These are phyloP conservation scores for Dalbergia oliveri DNA, from an alignment of 306 rosid species.

Conservation along the genomic window DNA sequence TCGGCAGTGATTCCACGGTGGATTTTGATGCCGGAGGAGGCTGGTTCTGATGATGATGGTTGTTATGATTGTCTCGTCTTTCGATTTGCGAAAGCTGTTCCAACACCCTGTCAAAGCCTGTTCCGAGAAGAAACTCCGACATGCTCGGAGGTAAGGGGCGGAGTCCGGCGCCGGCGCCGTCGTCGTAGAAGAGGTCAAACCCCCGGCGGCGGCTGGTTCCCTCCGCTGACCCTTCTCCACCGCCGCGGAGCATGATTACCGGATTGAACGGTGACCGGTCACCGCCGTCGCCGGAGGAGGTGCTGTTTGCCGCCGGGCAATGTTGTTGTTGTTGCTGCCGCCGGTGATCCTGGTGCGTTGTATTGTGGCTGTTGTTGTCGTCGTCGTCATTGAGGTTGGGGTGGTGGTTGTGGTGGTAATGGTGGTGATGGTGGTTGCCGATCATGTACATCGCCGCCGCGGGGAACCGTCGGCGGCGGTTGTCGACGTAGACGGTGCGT, in stretches of 20 bases:
- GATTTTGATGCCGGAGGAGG: slow-evolving; percentile 64
- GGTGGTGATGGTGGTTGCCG: slow-evolving; percentile 35
- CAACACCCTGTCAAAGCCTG: slow-evolving; percentile 72
- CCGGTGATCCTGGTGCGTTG: slow-evolving; percentile 33
- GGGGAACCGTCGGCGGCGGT: slow-evolving; percentile 50
- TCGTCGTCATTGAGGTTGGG: too few relatives aligned
- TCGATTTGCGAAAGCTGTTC: slow-evolving; percentile 67
- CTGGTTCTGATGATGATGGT: neutral
- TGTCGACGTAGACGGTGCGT: slow-evolving; percentile 24
- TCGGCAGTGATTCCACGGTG: slow-evolving; percentile 66
- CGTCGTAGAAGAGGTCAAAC: slow-evolving; percentile 70
- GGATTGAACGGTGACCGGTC: slow-evolving; percentile 60
- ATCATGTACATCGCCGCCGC: slow-evolving; percentile 68
- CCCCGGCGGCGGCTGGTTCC: slow-evolving; percentile 40
- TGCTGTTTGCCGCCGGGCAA: neutral
- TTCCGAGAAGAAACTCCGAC: slow-evolving; percentile 73
- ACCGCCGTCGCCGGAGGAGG: neutral
- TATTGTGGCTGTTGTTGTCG: slow-evolving; percentile 33
- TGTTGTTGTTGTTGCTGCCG: slow-evolving; percentile 6
- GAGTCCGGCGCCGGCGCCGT: slow-evolving; percentile 62
- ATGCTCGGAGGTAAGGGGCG: slow-evolving; percentile 68
- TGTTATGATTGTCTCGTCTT: slow-evolving; percentile 34
- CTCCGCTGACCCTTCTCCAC: slow-evolving; percentile 31
- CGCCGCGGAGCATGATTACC: slow-evolving; percentile 68
- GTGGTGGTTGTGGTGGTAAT: neutral